Conservation (phyloP, 2,329 filamentous ascomycete genomes). For the Chrysosporium queenslandicum region DNA sequence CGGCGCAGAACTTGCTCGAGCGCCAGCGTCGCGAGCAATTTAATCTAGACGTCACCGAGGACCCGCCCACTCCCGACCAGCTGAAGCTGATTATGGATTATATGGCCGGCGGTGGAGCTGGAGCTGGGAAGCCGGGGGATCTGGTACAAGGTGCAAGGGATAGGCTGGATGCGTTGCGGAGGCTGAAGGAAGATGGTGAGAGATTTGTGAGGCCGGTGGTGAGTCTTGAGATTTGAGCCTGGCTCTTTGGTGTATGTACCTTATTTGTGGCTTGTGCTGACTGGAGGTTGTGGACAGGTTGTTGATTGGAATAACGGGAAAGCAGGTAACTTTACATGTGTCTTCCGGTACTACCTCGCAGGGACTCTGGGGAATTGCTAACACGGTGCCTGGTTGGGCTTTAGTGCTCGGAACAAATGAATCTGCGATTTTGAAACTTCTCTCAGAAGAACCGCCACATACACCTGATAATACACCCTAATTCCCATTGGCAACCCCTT, state of each 20-base stretch:
- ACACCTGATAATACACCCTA: slow-evolving; percentile 10
- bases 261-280: slow-evolving; percentile 2
- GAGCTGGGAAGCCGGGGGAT: slow-evolving; percentile 53
- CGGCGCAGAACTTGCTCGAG: slow-evolving; percentile 47
- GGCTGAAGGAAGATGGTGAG: slow-evolving; percentile 58
- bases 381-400: not conserved
- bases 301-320: slow-evolving; percentile 94
- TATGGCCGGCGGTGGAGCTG: slow-evolving; percentile 58
- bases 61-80: slow-evolving; percentile 69
- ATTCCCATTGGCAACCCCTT: not conserved
- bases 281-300: slow-evolving; percentile 29
- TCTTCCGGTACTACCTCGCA: too few relatives aligned
- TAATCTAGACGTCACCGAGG: slow-evolving; percentile 75
- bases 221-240: too few relatives aligned
- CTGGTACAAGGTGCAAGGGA: slow-evolving; percentile 65
- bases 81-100: slow-evolving; percentile 77
- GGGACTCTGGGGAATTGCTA: too few relatives aligned
- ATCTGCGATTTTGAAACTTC: slow-evolving; percentile 76
- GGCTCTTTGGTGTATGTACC: slow-evolving; percentile 4
- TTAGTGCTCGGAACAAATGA: slow-evolving; percentile 62
- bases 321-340: slow-evolving; percentile 52
- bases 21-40: slow-evolving; percentile 52
- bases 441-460: slow-evolving; percentile 5
- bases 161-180: slow-evolving; percentile 67
- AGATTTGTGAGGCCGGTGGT: slow-evolving; percentile 68